A percentile compares a stretch with the other conserved stretches of the same genome.
Evolutionary conservation across 345 rosid species (phyloP).

Genomic region (Eucalyptus polyanthemos): DNA sequence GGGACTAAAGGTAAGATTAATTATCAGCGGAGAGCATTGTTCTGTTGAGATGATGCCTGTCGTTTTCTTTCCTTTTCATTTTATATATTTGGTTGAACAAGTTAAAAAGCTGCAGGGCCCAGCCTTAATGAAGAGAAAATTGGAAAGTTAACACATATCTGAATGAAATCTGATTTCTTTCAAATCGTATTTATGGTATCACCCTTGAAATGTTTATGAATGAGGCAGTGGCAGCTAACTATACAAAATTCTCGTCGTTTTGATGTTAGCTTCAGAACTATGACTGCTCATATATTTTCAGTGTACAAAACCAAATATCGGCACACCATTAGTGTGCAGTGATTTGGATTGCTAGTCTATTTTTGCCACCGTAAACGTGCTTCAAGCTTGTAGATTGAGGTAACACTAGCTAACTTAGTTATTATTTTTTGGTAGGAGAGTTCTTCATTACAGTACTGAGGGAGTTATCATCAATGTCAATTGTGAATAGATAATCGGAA

Average conservation of each 20-base stretch:
- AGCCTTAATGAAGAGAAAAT: no score
- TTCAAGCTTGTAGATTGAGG: neutral
- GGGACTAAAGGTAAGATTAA: neutral
- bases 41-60: neutral
- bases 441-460: neutral
- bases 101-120: no score
- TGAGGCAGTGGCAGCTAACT: no score
- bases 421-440: neutral
- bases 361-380: neutral
- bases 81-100: neutral
- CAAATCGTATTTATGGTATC: no score
- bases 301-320: neutral
- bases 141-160: no score
- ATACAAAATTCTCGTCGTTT: no score
- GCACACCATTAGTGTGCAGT: neutral
- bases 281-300: neutral
- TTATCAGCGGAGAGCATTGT: neutral
- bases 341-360: neutral
- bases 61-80: neutral
- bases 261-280: no score
- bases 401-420: neutral
- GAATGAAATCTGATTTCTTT: no score
- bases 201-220: no score
- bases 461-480: neutral
- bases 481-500: neutral